Evolutionary conservation across 139 green algal species (phyloP).

Genomic region (Micromonas pusilla): DNA sequence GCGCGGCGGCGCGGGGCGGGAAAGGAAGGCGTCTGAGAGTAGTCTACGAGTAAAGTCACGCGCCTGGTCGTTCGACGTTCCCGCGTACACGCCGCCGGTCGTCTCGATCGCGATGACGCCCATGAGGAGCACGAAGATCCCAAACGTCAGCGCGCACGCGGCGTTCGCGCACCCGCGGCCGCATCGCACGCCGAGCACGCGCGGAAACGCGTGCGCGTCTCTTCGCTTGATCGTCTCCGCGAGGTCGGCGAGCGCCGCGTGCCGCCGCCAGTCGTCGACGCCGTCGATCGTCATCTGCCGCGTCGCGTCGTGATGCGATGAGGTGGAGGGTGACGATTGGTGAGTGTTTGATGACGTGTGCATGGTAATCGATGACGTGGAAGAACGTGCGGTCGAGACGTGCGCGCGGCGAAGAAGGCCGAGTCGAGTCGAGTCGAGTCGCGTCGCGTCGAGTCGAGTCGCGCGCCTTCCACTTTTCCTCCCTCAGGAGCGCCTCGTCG

Average conservation of each 20-base stretch:
- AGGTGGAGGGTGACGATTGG: too few species aligned
- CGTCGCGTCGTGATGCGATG: too few species aligned
- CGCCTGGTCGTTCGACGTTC: not conserved
- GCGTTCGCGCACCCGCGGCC: not conserved
- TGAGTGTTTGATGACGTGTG: too few species aligned
- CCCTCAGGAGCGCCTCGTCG: not conserved
- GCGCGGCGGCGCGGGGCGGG: not conserved
- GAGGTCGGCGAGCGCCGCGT: not conserved
- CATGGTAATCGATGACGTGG: not conserved
- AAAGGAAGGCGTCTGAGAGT: not conserved
- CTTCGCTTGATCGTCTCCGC: not conserved
- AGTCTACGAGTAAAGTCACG: not conserved
- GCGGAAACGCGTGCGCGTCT: not conserved
- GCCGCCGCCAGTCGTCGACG: not conserved
- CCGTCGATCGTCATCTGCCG: not conserved
- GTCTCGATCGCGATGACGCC: not conserved
- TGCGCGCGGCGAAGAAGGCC: not conserved
- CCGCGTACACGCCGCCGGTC: not conserved
- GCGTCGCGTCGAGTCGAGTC: too few species aligned
- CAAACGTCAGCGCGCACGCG: not conserved
- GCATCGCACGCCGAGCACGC: not conserved
- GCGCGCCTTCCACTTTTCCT: conserved; percentile 11
- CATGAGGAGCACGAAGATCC: not conserved
- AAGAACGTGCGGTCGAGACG: not conserved
- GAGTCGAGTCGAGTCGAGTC: too few species aligned